Conservation (phyloP, 257 asterid species). For the Solanum peruvianum region DNA sequence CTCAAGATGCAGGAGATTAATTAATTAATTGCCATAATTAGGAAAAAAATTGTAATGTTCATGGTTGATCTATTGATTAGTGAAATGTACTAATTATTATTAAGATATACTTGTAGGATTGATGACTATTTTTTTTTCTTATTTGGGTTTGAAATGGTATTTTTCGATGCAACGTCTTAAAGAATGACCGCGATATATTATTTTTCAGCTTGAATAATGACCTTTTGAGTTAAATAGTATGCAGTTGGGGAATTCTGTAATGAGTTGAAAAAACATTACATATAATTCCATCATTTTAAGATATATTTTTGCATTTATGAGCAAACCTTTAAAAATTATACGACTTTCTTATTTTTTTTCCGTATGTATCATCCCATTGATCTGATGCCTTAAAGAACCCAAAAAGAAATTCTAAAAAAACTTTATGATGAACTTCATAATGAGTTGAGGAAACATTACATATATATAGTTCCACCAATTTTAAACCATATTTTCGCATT, state of each 20-base stretch:
- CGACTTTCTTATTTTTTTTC: neutral
- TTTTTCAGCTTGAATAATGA: neutral
- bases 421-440: too few relatives aligned
- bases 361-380: too few relatives aligned
- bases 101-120: neutral
- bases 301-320: neutral
- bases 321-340: too few relatives aligned
- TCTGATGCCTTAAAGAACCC: neutral
- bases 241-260: neutral
- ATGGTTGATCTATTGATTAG: neutral
- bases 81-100: neutral
- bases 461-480: neutral
- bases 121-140: neutral
- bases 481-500: too few relatives aligned
- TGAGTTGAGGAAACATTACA: neutral
- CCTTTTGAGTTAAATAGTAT: neutral
- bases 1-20: conserved; percentile 36
- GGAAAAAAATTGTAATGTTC: neutral
- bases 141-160: neutral
- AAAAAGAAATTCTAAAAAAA: too few relatives aligned
- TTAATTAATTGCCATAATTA: neutral
- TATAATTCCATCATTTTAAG: neutral
- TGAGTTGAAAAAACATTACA: neutral
- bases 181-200: neutral
- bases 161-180: neutral